Conservation (phyloP, 129 eudicot species). For the Pittosporum tobira region DNA sequence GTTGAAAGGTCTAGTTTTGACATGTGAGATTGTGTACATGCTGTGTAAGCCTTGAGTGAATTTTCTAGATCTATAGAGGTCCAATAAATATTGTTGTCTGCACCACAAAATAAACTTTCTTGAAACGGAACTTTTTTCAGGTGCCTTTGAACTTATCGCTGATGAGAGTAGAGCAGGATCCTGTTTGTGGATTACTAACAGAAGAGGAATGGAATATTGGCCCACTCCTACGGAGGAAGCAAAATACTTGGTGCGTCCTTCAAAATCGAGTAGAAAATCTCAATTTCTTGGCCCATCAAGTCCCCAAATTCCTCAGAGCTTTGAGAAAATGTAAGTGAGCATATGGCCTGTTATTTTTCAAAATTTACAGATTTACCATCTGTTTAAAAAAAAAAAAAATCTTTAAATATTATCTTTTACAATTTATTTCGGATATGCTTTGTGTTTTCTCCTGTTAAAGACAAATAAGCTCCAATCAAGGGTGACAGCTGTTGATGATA, state of each 20-base stretch:
- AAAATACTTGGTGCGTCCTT: conserved; percentile 49
- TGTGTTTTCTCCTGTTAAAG: neutral
- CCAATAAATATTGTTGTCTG: neutral
- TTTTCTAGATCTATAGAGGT: neutral
- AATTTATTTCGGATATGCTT: conserved; percentile 3
- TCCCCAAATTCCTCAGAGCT: conserved; percentile 60
- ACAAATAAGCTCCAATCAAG: too few relatives aligned
- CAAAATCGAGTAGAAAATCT: conserved; percentile 30
- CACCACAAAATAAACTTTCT: neutral
- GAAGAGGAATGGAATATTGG: conserved; percentile 88
- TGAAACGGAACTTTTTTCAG: conserved; percentile 41
- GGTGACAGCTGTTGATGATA: too few relatives aligned
- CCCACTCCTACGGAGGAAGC: conserved; percentile 89
- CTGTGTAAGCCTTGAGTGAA: neutral
- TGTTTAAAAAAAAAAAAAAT: neutral
- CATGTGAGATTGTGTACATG: neutral
- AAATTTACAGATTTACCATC: too few relatives aligned
- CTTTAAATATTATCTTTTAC: neutral
- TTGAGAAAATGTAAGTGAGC: conserved; percentile 61
- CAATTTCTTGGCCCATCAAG: conserved; percentile 23
- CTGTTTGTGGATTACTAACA: conserved; percentile 81
- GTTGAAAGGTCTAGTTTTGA: too few relatives aligned
- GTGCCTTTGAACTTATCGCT: conserved; percentile 73
- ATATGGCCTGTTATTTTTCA: neutral
- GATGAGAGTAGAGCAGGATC: conserved; percentile 86